Conservation (phyloP, 306 rosid genomes). For the Vachellia collinsii region DNA sequence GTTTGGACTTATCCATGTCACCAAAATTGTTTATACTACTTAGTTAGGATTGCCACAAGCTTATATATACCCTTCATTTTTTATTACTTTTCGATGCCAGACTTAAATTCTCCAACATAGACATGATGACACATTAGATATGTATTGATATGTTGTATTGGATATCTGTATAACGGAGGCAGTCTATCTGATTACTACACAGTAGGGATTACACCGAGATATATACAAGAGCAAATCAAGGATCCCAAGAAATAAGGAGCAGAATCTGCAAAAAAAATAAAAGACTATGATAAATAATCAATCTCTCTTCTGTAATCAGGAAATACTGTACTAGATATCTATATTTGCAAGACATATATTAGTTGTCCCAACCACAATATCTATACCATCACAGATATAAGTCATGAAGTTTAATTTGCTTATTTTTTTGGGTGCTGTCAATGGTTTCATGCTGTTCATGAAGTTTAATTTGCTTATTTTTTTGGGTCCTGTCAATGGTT, state of each 20-base stretch:
- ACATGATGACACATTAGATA: background rate
- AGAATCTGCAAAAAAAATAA: background rate
- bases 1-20: background rate
- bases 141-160: background rate
- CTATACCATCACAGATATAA: background rate
- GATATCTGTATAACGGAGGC: background rate
- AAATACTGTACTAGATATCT: background rate
- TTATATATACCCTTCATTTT: background rate
- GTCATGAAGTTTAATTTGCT: background rate
- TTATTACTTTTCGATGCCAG: background rate
- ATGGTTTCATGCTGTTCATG: slow-evolving; percentile 15
- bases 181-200: background rate
- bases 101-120: background rate
- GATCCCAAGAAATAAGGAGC: background rate
- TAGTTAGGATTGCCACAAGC: background rate
- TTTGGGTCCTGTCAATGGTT: slow-evolving; percentile 7
- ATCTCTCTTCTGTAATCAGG: background rate
- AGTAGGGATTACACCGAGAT: background rate
- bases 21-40: background rate
- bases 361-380: background rate
- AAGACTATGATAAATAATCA: background rate
- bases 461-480: background rate
- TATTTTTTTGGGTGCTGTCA: background rate
- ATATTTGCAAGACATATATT: background rate
- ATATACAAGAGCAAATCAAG: background rate